These are phyloP conservation scores for Simplicillium aogashimaense DNA, from an alignment of 2,329 filamentous ascomycete species.

Conservation along the genomic window DNA sequence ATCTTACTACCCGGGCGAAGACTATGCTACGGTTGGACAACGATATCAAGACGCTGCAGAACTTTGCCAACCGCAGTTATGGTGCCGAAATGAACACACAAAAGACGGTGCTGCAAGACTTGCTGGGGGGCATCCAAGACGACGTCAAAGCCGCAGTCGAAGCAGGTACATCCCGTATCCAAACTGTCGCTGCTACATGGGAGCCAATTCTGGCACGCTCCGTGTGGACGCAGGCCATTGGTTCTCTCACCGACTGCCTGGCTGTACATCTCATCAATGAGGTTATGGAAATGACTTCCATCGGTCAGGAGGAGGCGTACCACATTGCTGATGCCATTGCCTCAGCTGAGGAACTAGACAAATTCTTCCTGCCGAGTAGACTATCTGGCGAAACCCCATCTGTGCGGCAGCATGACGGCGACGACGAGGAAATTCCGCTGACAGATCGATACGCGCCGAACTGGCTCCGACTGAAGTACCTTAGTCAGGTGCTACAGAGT, in stretches of 20 bases:
- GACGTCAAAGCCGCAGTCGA: conserved; percentile 43
- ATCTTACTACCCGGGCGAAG: conserved; percentile 38
- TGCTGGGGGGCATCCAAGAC: conserved; percentile 49
- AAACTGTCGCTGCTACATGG: conserved; percentile 45
- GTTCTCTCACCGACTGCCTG: conserved; percentile 47
- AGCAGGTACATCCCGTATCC: conserved; percentile 40
- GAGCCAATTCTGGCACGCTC: conserved; percentile 47
- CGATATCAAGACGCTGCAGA: conserved; percentile 48
- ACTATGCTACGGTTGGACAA: conserved; percentile 48
- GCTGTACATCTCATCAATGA: conserved; percentile 50
- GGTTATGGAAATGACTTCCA: conserved; percentile 50
- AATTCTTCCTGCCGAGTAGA: conserved; percentile 44
- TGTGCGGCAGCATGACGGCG: neutral
- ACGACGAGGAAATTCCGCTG: conserved; percentile 33
- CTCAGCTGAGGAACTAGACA: conserved; percentile 46
- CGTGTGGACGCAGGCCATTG: conserved; percentile 53
- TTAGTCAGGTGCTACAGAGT: conserved; percentile 56
- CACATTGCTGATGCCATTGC: conserved; percentile 49
- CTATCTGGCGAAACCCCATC: conserved; percentile 12
- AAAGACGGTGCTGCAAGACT: conserved; percentile 50
- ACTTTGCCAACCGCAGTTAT: conserved; percentile 53
- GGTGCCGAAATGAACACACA: conserved; percentile 50
- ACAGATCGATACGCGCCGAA: conserved; percentile 51
- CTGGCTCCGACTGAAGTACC: conserved; percentile 55
- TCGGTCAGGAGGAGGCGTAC: conserved; percentile 56